These are phyloP conservation scores for Trichoderma sp. DNA, from an alignment of 2,329 filamentous ascomycete species.

Conservation along the genomic window DNA sequence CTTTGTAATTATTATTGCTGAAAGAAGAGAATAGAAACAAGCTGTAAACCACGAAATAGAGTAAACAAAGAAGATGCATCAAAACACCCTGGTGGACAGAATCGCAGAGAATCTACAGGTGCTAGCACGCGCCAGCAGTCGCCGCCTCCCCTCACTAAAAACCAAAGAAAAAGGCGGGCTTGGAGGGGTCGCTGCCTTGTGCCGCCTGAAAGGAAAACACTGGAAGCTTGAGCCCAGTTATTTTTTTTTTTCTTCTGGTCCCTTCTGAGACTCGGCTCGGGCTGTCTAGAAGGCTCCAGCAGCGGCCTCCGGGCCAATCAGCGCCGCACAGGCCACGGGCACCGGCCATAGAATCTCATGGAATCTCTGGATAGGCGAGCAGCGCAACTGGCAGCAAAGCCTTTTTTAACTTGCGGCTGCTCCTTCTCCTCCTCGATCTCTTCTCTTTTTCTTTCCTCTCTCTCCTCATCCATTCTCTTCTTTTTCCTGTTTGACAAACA, in stretches of 20 bases:
- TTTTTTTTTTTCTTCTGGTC: constrained; percentile 1
- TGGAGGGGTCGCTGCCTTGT: constrained; percentile 14
- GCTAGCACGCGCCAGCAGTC: not conserved
- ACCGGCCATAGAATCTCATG: constrained; percentile 49
- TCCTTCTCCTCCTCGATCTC: constrained; percentile 30
- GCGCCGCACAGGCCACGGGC: constrained; percentile 30
- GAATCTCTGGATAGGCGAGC: constrained; percentile 43
- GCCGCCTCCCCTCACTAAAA: constrained; percentile 3
- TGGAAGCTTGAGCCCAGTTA: not conserved
- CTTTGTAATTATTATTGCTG: not conserved
- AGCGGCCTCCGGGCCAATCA: constrained; percentile 32
- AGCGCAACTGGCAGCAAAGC: constrained; percentile 33
- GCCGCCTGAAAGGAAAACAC: not conserved
- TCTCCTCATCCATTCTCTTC: constrained; percentile 30
- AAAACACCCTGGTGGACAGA: not conserved
- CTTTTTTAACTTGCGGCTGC: constrained; percentile 40
- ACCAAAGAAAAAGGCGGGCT: constrained; percentile 6
- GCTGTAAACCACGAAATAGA: not conserved
- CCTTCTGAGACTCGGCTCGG: not conserved
- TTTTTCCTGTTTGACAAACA: constrained; percentile 25
- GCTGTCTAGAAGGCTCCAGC: constrained; percentile 36
- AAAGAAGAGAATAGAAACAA: not conserved
- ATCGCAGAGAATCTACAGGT: not conserved
- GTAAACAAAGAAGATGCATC: not conserved
- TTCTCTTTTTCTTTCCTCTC: constrained; percentile 29